A percentile compares a stretch with the other conserved stretches of the same genome.
These are phyloP conservation scores for Volvox carteri DNA, from an alignment of 163 green algal species.

Conservation along the genomic window DNA sequence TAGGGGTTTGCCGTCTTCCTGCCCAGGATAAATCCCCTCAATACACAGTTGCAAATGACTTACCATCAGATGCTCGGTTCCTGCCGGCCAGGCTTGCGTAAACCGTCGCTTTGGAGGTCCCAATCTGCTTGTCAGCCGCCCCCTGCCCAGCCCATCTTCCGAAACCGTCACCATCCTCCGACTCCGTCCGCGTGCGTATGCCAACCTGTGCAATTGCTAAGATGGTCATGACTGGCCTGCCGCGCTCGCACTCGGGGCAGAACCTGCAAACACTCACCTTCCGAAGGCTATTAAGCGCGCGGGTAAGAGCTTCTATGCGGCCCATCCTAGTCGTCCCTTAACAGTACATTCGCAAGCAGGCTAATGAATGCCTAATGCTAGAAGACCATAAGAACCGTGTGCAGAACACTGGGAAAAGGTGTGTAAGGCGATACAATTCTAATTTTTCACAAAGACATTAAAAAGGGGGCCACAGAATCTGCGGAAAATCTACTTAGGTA, in stretches of 20 bases:
- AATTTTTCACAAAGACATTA: too few relatives aligned
- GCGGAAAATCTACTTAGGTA: too few relatives aligned
- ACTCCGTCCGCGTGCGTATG: conserved; percentile 8
- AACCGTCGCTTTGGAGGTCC: conserved; percentile 7
- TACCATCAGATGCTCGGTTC: conserved; percentile 3
- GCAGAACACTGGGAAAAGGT: too few relatives aligned
- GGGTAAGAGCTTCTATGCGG: conserved; percentile 13
- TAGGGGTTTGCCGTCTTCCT: too few relatives aligned
- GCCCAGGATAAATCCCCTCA: too few relatives aligned
- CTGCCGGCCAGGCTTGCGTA: not conserved
- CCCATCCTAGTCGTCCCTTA: not conserved
- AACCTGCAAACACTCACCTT: not conserved
- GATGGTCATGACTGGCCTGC: not conserved
- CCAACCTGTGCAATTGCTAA: conserved; percentile 2
- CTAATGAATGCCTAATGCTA: not conserved
- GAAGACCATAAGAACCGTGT: too few relatives aligned
- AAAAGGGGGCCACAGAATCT: too few relatives aligned
- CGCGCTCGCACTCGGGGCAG: not conserved
- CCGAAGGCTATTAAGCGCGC: conserved; percentile 1
- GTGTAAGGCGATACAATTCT: too few relatives aligned
- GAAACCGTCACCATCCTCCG: conserved; percentile 15
- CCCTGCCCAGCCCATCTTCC: not conserved
- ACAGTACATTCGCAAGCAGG: not conserved
- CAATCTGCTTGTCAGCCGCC: not conserved
- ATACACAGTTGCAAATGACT: not conserved